These are phyloP conservation scores for Ascobolus immersus DNA, from an alignment of 495 filamentous ascomycete species.

Conservation along the genomic window DNA sequence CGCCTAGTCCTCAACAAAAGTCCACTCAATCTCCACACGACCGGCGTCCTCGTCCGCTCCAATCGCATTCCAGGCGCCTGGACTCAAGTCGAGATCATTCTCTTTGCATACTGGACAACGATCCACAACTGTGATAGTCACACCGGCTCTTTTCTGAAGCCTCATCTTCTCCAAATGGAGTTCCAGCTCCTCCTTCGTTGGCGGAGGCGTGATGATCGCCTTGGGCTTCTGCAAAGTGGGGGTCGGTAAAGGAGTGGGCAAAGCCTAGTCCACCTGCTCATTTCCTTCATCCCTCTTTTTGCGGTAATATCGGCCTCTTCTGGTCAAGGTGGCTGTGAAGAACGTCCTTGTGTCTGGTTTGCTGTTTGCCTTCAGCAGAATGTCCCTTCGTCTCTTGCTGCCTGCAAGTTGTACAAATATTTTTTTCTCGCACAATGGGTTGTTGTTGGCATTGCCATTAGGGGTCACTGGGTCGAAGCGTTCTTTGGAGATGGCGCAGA, in stretches of 20 bases:
- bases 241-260: not conserved
- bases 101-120: conserved; percentile 12
- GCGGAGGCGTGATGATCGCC: too few relatives aligned
- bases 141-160: conserved; percentile 5
- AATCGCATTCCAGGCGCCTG: conserved; percentile 9
- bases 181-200: too few relatives aligned
- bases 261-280: not conserved
- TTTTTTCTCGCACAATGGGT: conserved; percentile 12
- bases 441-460: conserved; percentile 12
- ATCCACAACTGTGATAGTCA: conserved; percentile 14
- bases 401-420: not conserved
- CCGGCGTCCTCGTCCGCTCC: conserved; percentile 8
- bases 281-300: too few relatives aligned
- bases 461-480: conserved; percentile 12
- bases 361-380: too few relatives aligned
- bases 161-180: too few relatives aligned
- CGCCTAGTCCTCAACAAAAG: too few relatives aligned
- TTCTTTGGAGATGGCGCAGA: conserved; percentile 11
- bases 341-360: too few relatives aligned
- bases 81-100: conserved; percentile 13
- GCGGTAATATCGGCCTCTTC: too few relatives aligned
- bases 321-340: too few relatives aligned
- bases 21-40: conserved; percentile 10
- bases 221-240: not conserved
- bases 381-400: not conserved